Evolutionary conservation across 2,329 filamentous ascomycete species (phyloP).

Genomic region (Xylariaceae sp.): DNA sequence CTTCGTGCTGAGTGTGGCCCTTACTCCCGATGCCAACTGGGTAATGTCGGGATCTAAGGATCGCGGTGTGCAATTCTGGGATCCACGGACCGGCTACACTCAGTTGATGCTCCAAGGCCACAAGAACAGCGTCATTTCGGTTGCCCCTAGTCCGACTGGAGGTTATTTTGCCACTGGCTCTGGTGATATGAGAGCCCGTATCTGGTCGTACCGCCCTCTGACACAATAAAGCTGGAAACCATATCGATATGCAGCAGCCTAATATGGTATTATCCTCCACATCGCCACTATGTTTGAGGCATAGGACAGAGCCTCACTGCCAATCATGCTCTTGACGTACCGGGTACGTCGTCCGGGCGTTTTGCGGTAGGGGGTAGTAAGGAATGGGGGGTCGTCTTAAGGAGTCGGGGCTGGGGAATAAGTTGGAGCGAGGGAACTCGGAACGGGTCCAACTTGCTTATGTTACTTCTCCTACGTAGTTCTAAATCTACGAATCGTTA

Average conservation of each 20-base stretch:
- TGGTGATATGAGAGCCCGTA: conserved; percentile 94
- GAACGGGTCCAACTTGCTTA: conserved; percentile 4
- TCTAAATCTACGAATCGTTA: conserved; percentile 4
- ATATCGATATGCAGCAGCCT: too few species aligned
- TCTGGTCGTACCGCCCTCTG: conserved; percentile 75
- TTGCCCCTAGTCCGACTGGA: conserved; percentile 85
- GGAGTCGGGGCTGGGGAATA: too few species aligned
- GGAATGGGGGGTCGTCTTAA: too few species aligned
- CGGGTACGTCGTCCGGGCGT: background rate
- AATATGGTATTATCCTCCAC: too few species aligned
- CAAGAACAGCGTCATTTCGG: conserved; percentile 97
- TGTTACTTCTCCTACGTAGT: background rate
- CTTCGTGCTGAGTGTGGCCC: conserved; percentile 91
- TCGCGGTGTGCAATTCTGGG: conserved; percentile 97
- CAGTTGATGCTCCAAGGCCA: conserved; percentile 98
- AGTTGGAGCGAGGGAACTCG: background rate
- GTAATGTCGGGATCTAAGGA: conserved; percentile 97
- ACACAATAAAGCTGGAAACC: conserved; percentile 24
- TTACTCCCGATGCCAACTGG: conserved; percentile 92
- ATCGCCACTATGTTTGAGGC: background rate
- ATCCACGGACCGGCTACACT: conserved; percentile 84
- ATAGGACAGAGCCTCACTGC: conserved; percentile 1
- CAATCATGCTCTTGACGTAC: background rate
- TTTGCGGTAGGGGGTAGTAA: background rate
- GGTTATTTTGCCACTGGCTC: conserved; percentile 92